A percentile compares a stretch with the other conserved stretches of the same genome.
Evolutionary conservation across 176 grass and related monocot species (phyloP).

Genomic region (Oryza rufipogon): DNA sequence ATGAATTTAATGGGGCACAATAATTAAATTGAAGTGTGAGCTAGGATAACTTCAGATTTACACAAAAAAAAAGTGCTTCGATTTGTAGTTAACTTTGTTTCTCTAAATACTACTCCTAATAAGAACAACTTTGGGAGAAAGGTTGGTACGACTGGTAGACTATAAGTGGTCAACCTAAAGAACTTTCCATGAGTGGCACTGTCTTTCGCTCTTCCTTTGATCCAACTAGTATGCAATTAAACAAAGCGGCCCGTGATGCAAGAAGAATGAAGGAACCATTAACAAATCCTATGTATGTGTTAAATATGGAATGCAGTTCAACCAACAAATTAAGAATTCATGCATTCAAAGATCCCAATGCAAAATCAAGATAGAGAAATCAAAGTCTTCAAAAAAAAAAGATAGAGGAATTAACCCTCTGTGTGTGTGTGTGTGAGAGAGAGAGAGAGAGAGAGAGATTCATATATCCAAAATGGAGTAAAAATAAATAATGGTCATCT

Average conservation of each 20-base stretch:
- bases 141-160: neutral
- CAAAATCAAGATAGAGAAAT: slow-evolving; percentile 26
- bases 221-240: slow-evolving; percentile 27
- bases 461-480: slow-evolving; percentile 25
- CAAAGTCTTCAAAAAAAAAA: neutral
- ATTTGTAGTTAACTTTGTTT: neutral
- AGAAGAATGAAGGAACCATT: slow-evolving; percentile 29
- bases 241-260: slow-evolving; percentile 41
- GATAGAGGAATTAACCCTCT: no score
- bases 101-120: no score
- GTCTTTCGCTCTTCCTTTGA: slow-evolving; percentile 28
- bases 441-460: neutral
- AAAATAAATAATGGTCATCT: neutral
- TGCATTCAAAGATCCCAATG: slow-evolving; percentile 51
- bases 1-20: neutral
- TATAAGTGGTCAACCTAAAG: slow-evolving; percentile 21
- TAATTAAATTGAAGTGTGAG: neutral
- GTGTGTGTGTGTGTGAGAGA: no score
- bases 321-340: slow-evolving; percentile 47
- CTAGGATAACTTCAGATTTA: neutral
- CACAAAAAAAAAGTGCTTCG: neutral
- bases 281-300: neutral
- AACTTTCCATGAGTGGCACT: slow-evolving; percentile 5
- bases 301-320: neutral
- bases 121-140: neutral